Conservation (phyloP, 768 basidiomycete genomes). For the Mycena rebaudengoi region DNA sequence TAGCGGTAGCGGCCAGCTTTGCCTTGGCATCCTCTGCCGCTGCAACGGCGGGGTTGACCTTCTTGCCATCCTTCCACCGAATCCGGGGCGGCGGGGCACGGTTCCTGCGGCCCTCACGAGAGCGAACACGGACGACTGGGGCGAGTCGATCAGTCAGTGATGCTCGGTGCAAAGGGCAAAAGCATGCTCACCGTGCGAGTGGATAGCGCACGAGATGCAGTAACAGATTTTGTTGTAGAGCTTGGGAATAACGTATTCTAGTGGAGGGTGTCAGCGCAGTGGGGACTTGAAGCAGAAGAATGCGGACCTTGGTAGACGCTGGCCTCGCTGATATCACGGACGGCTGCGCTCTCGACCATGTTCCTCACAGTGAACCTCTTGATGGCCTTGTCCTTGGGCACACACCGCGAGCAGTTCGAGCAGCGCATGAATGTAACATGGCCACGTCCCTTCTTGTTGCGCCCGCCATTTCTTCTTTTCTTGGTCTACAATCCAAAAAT, state of each 20-base stretch:
- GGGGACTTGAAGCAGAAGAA: conserved; percentile 19
- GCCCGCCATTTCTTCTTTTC: conserved; percentile 99
- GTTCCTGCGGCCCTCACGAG: conserved; percentile 94
- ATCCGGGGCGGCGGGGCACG: conserved; percentile 96
- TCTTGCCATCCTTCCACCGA: conserved; percentile 95
- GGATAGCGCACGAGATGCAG: conserved; percentile 99
- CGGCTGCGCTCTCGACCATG: conserved; percentile 99
- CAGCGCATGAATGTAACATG: conserved; percentile 95
- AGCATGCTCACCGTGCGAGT: conserved; percentile 94
- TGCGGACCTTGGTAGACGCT: conserved; percentile 90
- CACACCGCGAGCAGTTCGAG: conserved; percentile 99
- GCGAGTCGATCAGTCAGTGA: neutral
- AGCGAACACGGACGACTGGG: conserved; percentile 97
- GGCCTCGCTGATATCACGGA: conserved; percentile 96
- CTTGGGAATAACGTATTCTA: conserved; percentile 98
- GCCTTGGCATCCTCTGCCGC: conserved; percentile 89
- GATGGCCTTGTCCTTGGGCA: conserved; percentile 99
- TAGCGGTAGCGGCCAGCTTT: conserved; percentile 58
- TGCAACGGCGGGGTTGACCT: conserved; percentile 94
- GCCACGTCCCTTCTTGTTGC: conserved; percentile 99
- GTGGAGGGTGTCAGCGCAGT: neutral
- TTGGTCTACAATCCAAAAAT: conserved; percentile 92
- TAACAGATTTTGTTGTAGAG: conserved; percentile 98
- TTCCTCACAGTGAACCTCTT: conserved; percentile 99
- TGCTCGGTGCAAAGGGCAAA: too few relatives aligned